These are phyloP conservation scores for Acanthamoeba lugdunensis DNA, from an alignment of 208 protist species.

Conservation along the genomic window DNA sequence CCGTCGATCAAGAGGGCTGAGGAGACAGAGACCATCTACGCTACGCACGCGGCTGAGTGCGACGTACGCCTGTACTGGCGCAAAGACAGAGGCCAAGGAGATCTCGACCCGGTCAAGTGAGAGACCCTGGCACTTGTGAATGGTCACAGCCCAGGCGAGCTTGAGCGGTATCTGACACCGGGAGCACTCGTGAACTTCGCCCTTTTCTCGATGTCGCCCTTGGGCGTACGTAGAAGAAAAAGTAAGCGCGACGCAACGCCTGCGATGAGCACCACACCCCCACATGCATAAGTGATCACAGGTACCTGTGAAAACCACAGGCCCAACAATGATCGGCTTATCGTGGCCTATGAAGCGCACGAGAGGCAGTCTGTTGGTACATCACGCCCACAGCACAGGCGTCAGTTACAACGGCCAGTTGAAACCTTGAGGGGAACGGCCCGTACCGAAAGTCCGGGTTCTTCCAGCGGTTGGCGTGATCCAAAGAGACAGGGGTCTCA, in stretches of 20 bases:
- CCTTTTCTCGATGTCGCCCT: background rate
- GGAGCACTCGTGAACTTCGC: background rate
- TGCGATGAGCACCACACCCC: background rate
- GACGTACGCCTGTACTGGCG: background rate
- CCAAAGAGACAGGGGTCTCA: too few relatives aligned
- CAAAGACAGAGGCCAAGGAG: constrained; percentile 1
- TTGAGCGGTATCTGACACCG: constrained; percentile 87
- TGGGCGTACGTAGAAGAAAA: background rate
- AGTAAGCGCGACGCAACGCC: background rate
- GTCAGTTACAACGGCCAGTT: too few relatives aligned
- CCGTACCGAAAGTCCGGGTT: background rate
- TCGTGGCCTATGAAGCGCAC: background rate
- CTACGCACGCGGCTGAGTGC: background rate
- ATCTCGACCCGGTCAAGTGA: constrained; percentile 69
- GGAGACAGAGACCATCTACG: constrained; percentile 23
- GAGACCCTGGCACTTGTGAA: constrained; percentile 96
- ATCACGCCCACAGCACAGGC: background rate
- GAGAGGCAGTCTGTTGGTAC: background rate
- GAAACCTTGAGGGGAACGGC: too few relatives aligned
- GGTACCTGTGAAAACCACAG: background rate
- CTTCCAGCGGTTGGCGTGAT: too few relatives aligned
- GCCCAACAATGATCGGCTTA: background rate
- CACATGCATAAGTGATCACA: background rate
- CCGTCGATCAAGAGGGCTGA: background rate
- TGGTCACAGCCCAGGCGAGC: constrained; percentile 94